These are phyloP conservation scores for Salix koriyanagi DNA, from an alignment of 345 rosid species.

Conservation along the genomic window DNA sequence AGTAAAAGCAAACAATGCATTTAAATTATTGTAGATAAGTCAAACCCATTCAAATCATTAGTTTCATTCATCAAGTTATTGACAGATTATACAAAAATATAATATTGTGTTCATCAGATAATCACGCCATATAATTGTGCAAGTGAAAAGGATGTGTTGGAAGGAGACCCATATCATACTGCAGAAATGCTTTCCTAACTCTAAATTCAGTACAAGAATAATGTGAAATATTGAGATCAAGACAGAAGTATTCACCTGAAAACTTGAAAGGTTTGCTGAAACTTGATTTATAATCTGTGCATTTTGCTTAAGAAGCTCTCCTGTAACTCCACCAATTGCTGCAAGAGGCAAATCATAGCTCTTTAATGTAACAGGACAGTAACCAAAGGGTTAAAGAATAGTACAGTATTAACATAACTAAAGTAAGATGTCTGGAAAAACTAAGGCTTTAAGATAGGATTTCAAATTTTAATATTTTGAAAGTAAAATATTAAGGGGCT, in stretches of 20 bases:
- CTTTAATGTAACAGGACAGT: not conserved
- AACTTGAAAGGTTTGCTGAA: slow-evolving; percentile 45
- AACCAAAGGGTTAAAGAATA: not conserved
- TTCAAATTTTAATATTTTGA: not conserved
- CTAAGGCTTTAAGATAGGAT: not conserved
- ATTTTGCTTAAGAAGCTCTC: slow-evolving; percentile 65
- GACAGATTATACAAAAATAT: not conserved
- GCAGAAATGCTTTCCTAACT: not conserved
- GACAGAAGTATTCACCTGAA: slow-evolving; percentile 27
- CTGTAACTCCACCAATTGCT: slow-evolving; percentile 49
- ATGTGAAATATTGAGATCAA: not conserved
- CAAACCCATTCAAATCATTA: not conserved
- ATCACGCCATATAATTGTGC: not conserved
- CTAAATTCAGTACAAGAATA: not conserved
- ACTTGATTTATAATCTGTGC: slow-evolving; percentile 43
- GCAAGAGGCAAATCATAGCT: slow-evolving; percentile 22
- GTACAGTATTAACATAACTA: not conserved
- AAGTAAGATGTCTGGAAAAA: not conserved
- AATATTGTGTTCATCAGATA: not conserved
- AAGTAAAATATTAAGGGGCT: not conserved
- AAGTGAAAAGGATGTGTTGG: not conserved
- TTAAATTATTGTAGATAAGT: not conserved
- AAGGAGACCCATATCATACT: not conserved
- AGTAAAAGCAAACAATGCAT: not conserved
- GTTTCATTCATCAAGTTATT: not conserved